Base-by-base conservation (phyloP, 2,329 filamentous ascomycete species). In the Periconia macrospinosa region DNA sequence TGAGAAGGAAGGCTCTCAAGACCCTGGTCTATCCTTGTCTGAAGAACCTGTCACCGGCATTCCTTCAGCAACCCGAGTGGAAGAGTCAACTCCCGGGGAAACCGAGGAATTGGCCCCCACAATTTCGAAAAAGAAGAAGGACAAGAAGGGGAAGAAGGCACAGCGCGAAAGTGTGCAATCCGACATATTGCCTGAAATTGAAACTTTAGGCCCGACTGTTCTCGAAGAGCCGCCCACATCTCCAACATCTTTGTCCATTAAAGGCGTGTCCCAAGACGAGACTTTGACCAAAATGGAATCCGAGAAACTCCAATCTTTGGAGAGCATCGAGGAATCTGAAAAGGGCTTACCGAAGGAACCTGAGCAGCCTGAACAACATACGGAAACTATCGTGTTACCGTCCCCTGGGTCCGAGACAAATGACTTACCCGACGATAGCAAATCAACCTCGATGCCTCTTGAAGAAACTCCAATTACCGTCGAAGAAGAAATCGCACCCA, bases 61-160 rank as follows among this genome's bases (percentile, higher is more conserved):
- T 13, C 17, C 41, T 19, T 40, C 49, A 8, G 18, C 47, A 20
- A 7, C 44, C 23, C 53, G 52, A n/a, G 23, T 27, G 23, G 23
- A 27, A 27, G 23, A 27, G 23, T 27, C 23, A 27, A 13, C 47
- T 17, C 17, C 49, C 2, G 47, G 49, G 11, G 56, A 58, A 20
- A 33, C 56, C 18, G 57, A 61, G 33, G 33, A 37, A 37, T 52
- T 52, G 30, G 52, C 9, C 14, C 2, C 17, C 23, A 45, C 46
- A 3, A 10, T 49, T 7, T 45, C 57, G 9, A 51, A 48, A 42
- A 67, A 64, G 54, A 69, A 61, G 54, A 68, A 69, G 56, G 50
- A 54, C 33, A 70, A 69, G 47, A 71, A 68, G 46, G 50, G 30
- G 3, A 69, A 69, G 57, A 67, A 66, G 41, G 56, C 56, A 37